Evolutionary conservation across 129 eudicot species (phyloP).

Genomic region (Arctium lappa): DNA sequence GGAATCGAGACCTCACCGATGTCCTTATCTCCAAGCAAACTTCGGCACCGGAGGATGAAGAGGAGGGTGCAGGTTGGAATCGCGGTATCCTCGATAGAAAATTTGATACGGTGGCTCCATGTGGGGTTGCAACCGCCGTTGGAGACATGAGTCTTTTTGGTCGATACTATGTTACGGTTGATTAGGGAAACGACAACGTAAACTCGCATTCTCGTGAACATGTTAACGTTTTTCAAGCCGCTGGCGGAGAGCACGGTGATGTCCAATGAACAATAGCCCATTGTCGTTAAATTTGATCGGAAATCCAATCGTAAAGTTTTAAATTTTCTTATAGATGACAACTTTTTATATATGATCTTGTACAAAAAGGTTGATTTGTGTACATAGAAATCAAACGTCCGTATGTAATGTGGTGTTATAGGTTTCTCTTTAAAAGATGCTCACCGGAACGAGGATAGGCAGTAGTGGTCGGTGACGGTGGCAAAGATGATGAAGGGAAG

Average conservation of each 20-base stretch:
- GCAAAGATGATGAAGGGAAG: background rate
- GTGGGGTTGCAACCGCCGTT: slow-evolving; percentile 48
- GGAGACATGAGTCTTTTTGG: slow-evolving; percentile 39
- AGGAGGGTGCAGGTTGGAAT: slow-evolving; percentile 34
- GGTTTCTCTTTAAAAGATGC: background rate
- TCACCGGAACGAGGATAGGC: background rate
- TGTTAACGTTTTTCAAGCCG: slow-evolving; percentile 49
- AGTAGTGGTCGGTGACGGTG: background rate
- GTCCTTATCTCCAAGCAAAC: slow-evolving; percentile 48
- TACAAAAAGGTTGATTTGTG: background rate
- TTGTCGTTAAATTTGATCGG: slow-evolving; percentile 6
- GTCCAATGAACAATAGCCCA: slow-evolving; percentile 56
- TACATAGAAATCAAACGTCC: background rate
- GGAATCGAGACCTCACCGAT: slow-evolving; percentile 64
- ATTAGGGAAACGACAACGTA: slow-evolving; percentile 50
- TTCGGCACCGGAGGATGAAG: slow-evolving; percentile 42
- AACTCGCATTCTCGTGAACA: slow-evolving; percentile 60
- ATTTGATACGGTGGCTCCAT: slow-evolving; percentile 58
- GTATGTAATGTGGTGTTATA: background rate
- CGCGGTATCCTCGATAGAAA: slow-evolving; percentile 42
- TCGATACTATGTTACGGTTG: slow-evolving; percentile 22
- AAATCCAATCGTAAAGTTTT: background rate
- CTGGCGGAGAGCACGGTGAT: slow-evolving; percentile 60
- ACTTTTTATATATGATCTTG: background rate
- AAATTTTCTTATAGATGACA: background rate